Conservation (phyloP, 1,139 yeast genomes). For the Yamadazyma buinensis region DNA sequence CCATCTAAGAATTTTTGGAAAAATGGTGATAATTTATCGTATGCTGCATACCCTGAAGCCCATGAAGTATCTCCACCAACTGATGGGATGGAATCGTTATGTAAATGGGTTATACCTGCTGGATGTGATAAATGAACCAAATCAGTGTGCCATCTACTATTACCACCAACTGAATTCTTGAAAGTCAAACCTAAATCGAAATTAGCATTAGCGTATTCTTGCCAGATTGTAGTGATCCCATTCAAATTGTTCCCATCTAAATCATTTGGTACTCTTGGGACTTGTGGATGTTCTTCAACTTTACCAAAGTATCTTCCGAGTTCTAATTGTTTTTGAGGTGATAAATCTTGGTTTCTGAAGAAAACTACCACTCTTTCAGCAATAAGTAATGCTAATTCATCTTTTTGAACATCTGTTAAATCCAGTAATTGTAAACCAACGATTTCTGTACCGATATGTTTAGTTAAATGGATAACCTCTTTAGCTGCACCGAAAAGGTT, state of each 20-base stretch:
- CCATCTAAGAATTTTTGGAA: slow-evolving; percentile 35
- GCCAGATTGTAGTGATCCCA: slow-evolving; percentile 55
- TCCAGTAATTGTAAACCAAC: slow-evolving; percentile 50
- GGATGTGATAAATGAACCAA: slow-evolving; percentile 35
- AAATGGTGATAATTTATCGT: slow-evolving; percentile 35
- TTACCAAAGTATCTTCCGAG: slow-evolving; percentile 42
- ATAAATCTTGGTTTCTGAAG: slow-evolving; percentile 40
- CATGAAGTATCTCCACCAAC: slow-evolving; percentile 39
- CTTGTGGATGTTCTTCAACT: slow-evolving; percentile 42
- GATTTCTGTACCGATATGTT: slow-evolving; percentile 53
- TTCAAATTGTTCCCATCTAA: slow-evolving; percentile 15
- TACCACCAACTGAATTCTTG: slow-evolving; percentile 29
- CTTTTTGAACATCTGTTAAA: slow-evolving; percentile 47
- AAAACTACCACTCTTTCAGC: slow-evolving; percentile 44
- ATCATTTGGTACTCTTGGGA: slow-evolving; percentile 27
- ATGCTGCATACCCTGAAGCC: slow-evolving; percentile 37
- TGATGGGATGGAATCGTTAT: slow-evolving; percentile 30
- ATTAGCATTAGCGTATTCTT: slow-evolving; percentile 31
- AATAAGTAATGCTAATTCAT: slow-evolving; percentile 43
- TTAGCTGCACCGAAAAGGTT: slow-evolving; percentile 50
- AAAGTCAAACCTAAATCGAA: slow-evolving; percentile 21
- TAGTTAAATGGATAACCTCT: slow-evolving; percentile 44
- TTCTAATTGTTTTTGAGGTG: slow-evolving; percentile 44
- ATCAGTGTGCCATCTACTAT: slow-evolving; percentile 42
- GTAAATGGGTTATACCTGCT: slow-evolving; percentile 37